Evolutionary conservation across 306 rosid genomes (phyloP), one percentile per base, ranked within the genome.

Genomic region (Delonix regia): DNA sequence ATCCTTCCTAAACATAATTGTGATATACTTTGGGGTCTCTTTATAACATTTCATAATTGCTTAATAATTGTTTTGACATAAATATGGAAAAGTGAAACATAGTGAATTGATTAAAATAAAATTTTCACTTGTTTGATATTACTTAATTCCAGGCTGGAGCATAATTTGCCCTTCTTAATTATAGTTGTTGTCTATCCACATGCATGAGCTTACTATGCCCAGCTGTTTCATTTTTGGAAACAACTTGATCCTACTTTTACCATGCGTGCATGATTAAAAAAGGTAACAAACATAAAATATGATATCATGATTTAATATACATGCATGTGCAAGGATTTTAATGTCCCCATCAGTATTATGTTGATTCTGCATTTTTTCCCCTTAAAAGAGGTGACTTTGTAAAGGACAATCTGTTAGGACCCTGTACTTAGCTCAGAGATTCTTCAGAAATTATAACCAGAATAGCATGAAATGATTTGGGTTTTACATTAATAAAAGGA

Each of bases 41-140:
- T 61, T 11, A 78, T 47, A 59, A 18, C 69, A 65, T 73, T 66
- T 41, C 39, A 19, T 51, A 36, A 49, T 56, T 27, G 59, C 33
- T 53, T 78, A 34, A 51, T 13, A 77, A 60, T 53, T 69, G 22
- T 52, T 59, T 52, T 68, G 69, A 34, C 45, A 30, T 18, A 52
- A 51, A 9, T 71, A 24, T 9, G 3, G 5, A 71, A 71, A 51
- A 51, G 6, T 24, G 14, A 68, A 44, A 44, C 13, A 30, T 15
- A 25, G 24, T 51, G 5, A 51, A 18, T 47, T 51, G 57, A n/a
- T 52, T 19, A 52, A 6, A 6, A n/a, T n/a, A 7, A n/a, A 52
- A 49, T 16, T 9, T 28, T 6, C 33, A 7, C 61, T 28, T 28
- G 8, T 60, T 27, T 60, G 38, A 60, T 14, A 28, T 1, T 27